A percentile compares a stretch with the other conserved stretches of the same genome.
phyloP scores from a whole-genome alignment of 768 basidiomycete species.

The Mycena galericulata region DNA sequence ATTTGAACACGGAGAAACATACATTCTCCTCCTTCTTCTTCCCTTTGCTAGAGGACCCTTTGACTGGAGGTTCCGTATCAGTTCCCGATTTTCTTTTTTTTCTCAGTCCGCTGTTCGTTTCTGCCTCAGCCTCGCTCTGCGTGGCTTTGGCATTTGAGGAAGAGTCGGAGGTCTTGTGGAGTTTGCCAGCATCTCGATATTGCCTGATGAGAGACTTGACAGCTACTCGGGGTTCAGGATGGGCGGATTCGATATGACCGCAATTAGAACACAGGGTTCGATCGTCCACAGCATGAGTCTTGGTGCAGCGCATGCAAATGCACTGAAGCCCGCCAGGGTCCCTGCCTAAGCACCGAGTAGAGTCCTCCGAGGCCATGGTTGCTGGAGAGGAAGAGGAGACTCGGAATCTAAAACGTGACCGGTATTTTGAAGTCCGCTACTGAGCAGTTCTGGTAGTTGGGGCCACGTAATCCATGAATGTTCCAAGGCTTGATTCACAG shows the following conservation, averaged over 20 bases:
- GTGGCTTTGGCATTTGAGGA: neutral
- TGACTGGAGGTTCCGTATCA: neutral
- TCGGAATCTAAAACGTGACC: neutral
- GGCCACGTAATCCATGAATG: neutral
- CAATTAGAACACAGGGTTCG: constrained; percentile 1
- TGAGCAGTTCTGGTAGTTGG: neutral
- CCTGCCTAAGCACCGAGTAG: neutral
- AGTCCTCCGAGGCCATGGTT: neutral
- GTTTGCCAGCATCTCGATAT: neutral
- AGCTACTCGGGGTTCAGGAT: neutral
- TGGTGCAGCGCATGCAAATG: constrained; percentile 3
- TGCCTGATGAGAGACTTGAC: neutral
- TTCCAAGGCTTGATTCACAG: neutral
- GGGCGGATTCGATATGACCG: constrained; percentile 6
- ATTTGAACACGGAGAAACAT: neutral
- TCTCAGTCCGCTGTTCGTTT: neutral
- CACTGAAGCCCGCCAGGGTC: neutral
- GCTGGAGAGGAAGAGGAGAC: neutral
- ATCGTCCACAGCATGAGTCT: neutral
- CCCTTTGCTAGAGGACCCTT: neutral
- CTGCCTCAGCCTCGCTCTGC: neutral
- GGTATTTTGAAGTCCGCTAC: constrained; percentile 7
- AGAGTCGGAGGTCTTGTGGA: neutral
- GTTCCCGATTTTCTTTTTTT: neutral
- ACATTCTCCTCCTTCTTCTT: neutral